Conservation (phyloP, 2,329 filamentous ascomycete genomes). For the Knoxdaviesia capensis region DNA sequence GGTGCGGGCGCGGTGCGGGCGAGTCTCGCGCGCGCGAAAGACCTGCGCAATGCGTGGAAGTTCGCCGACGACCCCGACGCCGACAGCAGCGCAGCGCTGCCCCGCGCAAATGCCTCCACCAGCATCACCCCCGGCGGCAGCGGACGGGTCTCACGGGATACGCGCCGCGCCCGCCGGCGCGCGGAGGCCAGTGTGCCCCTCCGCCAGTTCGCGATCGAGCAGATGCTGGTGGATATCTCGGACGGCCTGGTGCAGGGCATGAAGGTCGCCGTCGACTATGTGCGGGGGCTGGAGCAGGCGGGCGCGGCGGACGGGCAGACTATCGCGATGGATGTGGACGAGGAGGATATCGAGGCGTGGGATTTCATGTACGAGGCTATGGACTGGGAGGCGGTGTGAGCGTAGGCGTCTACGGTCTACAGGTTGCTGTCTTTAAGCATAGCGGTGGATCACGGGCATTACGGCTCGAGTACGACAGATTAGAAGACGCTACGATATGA, state of each 20-base stretch:
- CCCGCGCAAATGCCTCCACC: too few species aligned
- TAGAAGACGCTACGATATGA: too few species aligned
- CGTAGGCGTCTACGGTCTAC: too few species aligned
- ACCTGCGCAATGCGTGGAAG: slow-evolving; percentile 55
- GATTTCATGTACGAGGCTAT: slow-evolving; percentile 38
- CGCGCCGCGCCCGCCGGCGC: not conserved
- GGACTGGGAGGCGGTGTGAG: slow-evolving; percentile 27
- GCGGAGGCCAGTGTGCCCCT: slow-evolving; percentile 2
- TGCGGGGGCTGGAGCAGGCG: too few species aligned
- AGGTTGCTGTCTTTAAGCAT: too few species aligned
- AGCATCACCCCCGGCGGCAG: too few species aligned
- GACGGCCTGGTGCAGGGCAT: not conserved
- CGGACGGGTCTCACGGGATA: too few species aligned
- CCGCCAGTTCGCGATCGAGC: slow-evolving; percentile 2
- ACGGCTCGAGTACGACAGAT: too few species aligned
- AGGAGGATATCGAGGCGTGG: slow-evolving; percentile 18
- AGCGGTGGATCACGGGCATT: too few species aligned
- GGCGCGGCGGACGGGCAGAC: not conserved
- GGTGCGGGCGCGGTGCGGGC: slow-evolving; percentile 32
- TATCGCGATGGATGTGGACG: slow-evolving; percentile 11
- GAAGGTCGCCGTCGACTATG: too few species aligned
- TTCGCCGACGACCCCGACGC: slow-evolving; percentile 24
- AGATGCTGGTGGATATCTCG: slow-evolving; percentile 5
- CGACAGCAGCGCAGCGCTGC: too few species aligned
- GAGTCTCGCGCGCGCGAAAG: slow-evolving; percentile 46